phyloP scores from a whole-genome alignment of 768 basidiomycete species.

The Trametes sanguinea region DNA sequence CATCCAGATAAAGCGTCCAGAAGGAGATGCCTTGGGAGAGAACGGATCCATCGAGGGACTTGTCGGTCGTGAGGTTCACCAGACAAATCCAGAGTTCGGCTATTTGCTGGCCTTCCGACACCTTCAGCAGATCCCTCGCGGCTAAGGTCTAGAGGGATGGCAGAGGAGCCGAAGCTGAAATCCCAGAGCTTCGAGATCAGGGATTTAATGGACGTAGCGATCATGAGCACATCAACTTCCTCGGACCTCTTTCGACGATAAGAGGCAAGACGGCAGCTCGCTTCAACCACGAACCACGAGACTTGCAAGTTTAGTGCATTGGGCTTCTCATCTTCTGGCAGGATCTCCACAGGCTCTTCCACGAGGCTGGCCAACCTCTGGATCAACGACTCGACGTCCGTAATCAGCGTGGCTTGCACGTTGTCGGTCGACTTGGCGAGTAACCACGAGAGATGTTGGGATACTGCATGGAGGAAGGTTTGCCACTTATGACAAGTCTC shows the following conservation, averaged over 20 bases:
- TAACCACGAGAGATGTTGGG: constrained; percentile 51
- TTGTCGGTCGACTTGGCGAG: constrained; percentile 38
- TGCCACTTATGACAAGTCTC: constrained; percentile 23
- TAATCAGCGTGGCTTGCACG: constrained; percentile 34
- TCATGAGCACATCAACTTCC: constrained; percentile 16
- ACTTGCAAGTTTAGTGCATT: constrained; percentile 45
- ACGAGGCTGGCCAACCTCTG: constrained; percentile 40
- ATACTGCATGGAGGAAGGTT: constrained; percentile 25
- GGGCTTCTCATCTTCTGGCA: constrained; percentile 32
- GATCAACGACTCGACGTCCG: constrained; percentile 38
- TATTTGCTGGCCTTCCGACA: constrained; percentile 34
- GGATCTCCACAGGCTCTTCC: constrained; percentile 35
- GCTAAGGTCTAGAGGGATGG: constrained; percentile 40
- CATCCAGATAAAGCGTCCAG: constrained; percentile 41
- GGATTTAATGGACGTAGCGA: constrained; percentile 35
- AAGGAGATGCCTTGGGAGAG: constrained; percentile 34
- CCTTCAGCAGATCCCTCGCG: constrained; percentile 37
- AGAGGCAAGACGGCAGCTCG: constrained; percentile 46
- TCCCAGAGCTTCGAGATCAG: constrained; percentile 48
- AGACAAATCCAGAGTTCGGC: constrained; percentile 78
- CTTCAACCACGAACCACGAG: constrained; percentile 68
- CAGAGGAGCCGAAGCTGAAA: constrained; percentile 51
- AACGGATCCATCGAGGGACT: constrained; percentile 2
- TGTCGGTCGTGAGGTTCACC: constrained; percentile 48
- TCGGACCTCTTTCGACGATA: constrained; percentile 25